Evolutionary conservation across 2,329 filamentous ascomycete species (phyloP).

Genomic region (Aspergillus terreus): DNA sequence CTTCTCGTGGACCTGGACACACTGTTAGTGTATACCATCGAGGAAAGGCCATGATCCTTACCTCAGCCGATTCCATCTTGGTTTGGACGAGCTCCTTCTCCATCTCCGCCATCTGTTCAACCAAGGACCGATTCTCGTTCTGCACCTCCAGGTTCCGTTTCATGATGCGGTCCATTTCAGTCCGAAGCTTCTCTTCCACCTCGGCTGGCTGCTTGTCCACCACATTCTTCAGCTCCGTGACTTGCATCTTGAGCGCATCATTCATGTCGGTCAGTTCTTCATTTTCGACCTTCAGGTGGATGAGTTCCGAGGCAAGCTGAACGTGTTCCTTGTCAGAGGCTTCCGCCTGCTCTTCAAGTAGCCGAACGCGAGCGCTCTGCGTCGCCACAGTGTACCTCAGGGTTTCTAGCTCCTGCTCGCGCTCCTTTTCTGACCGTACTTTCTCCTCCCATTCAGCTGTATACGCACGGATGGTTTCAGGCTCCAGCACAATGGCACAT

Average conservation of each 20-base stretch:
- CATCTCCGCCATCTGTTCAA: conserved; percentile 87
- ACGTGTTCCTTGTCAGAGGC: conserved; percentile 88
- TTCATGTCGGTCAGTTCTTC: conserved; percentile 85
- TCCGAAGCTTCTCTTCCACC: conserved; percentile 74
- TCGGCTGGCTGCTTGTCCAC: conserved; percentile 88
- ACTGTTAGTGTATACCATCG: conserved; percentile 9
- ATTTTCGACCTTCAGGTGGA: conserved; percentile 90
- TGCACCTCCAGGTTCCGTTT: conserved; percentile 89
- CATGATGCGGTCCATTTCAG: conserved; percentile 89
- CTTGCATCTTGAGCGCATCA: conserved; percentile 79
- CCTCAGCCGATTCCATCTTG: conserved; percentile 94
- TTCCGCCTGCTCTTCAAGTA: conserved; percentile 82
- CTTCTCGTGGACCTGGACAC: conserved; percentile 59
- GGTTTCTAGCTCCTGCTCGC: conserved; percentile 74
- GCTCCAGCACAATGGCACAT: conserved; percentile 79
- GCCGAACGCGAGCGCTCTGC: conserved; percentile 72
- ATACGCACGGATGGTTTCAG: conserved; percentile 77
- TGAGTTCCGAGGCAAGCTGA: conserved; percentile 82
- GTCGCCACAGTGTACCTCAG: conserved; percentile 64
- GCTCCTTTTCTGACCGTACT: conserved; percentile 73
- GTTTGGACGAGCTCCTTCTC: conserved; percentile 88
- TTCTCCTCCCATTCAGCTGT: conserved; percentile 90
- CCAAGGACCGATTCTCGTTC: conserved; percentile 81
- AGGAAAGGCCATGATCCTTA: conserved; percentile 44
- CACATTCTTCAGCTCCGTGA: conserved; percentile 76